Conservation (phyloP, 257 asterid species). For the Leonotis leonurus region DNA sequence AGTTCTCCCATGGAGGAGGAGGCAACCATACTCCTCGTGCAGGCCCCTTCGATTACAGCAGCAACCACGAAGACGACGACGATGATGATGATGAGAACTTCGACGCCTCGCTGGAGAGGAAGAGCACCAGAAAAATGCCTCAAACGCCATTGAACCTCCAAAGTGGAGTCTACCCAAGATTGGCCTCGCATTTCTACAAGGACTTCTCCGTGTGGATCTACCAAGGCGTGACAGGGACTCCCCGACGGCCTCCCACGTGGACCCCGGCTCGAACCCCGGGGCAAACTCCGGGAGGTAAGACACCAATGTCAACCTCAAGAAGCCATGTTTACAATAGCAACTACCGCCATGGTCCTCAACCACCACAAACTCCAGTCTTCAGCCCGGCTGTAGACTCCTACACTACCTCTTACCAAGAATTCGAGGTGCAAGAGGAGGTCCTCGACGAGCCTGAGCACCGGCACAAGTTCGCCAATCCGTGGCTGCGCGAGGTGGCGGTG, state of each 20-base stretch:
- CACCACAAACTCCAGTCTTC: slow-evolving; percentile 26
- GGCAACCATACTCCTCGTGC: slow-evolving; percentile 20
- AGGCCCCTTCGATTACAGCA: slow-evolving; percentile 25
- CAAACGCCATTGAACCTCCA: slow-evolving; percentile 44
- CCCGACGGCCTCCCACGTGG: slow-evolving; percentile 71
- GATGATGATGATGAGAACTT: slow-evolving; percentile 52
- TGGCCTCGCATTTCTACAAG: slow-evolving; percentile 82
- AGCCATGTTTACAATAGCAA: slow-evolving; percentile 29
- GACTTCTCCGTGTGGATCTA: slow-evolving; percentile 78
- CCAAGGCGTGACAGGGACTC: slow-evolving; percentile 71
- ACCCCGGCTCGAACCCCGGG: slow-evolving; percentile 60
- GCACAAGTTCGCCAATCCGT: slow-evolving; percentile 65
- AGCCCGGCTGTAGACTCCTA: slow-evolving; percentile 35
- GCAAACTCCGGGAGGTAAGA: slow-evolving; percentile 34
- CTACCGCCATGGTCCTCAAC: no score
- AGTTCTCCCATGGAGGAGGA: slow-evolving; percentile 36
- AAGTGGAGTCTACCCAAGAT: slow-evolving; percentile 47
- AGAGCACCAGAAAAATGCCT: slow-evolving; percentile 21
- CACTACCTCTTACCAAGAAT: slow-evolving; percentile 38
- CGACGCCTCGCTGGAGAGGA: slow-evolving; percentile 62
- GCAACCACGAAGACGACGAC: slow-evolving; percentile 17
- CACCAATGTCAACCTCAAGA: slow-evolving; percentile 38
- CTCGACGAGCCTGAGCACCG: slow-evolving; percentile 65
- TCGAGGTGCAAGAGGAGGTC: slow-evolving; percentile 38
- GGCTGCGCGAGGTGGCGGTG: slow-evolving; percentile 73